Evolutionary conservation across 2,329 filamentous ascomycete genomes (phyloP), one percentile per base, ranked within the genome.

Genomic region (Alternaria sp.): DNA sequence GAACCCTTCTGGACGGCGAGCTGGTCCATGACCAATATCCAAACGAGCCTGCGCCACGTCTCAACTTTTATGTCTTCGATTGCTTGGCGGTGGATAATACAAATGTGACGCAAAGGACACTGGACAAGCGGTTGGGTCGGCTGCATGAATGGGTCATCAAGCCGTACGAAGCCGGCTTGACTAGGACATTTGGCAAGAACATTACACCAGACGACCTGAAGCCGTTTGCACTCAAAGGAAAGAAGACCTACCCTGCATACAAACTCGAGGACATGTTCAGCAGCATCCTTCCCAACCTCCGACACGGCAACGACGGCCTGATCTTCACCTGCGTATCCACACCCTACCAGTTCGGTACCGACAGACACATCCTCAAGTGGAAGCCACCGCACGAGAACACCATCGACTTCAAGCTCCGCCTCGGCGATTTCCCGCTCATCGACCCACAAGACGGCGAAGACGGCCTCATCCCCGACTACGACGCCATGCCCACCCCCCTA

Each of bases 241-340:
- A 99, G 82, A 87, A 89, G 19, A 96, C 96, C 82, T 92, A 97
- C 79, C 87, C 96, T 70, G 90, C 90, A 52, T 99, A 99, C 82
- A 93, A 90, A 50, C 89, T 96, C 25, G 65, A 70, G 25, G 66
- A 75, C 44, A 97, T 98, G 91, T 97, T 99, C 83, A 88, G 90
- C 69, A 87, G 94, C 61, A 88, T 96, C 47, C 88, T 98, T 26
- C 94, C 93, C 1, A 89, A 86, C 45, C 87, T 99, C 36, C 91
- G 90, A 69, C 96, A 99, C 77, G 94, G 95, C 66, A 98, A 97
- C 79, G 96, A 99, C 78, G 96, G 96, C 6, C 86, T 99, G 50
- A 97, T 99, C 75, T 99, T 98, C 81, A 98, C 96, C n/a, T 97
- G 95, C 82, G 89, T 92, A 67, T 91, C 89, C 72, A 93, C 92